Percentiles rank a stretch among this genome's conserved stretches.
phyloP scores from a whole-genome alignment of 805 yeast species.

The Lipomyces kockii region DNA sequence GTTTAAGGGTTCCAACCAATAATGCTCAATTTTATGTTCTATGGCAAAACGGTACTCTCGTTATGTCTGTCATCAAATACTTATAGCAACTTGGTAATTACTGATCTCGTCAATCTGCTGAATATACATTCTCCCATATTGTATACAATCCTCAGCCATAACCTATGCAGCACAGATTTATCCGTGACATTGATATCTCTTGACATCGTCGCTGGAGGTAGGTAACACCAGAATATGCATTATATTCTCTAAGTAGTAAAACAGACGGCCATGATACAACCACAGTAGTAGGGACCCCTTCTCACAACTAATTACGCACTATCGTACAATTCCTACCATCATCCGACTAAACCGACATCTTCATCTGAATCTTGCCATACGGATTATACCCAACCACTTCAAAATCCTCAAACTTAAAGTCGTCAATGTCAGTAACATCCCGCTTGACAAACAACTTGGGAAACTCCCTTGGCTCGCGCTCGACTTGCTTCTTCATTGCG shows the following conservation, averaged over 20 bases:
- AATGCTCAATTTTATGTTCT: too few species aligned
- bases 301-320: neutral
- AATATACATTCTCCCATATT: too few species aligned
- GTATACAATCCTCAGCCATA: too few species aligned
- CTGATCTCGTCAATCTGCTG: too few species aligned
- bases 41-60: too few species aligned
- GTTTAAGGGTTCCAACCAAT: too few species aligned
- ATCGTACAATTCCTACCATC: neutral
- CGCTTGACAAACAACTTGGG: slow-evolving; percentile 78
- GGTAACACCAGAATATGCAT: neutral
- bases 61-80: too few species aligned
- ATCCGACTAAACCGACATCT: slow-evolving; percentile 80
- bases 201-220: too few species aligned
- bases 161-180: too few species aligned
- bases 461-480: slow-evolving; percentile 74
- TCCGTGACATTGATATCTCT: too few species aligned
- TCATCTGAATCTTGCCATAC: slow-evolving; percentile 84
- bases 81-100: too few species aligned
- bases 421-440: slow-evolving; percentile 75
- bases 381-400: slow-evolving; percentile 81
- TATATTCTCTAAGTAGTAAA: neutral
- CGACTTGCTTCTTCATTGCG: slow-evolving; percentile 79
- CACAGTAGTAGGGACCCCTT: too few species aligned
- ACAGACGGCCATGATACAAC: neutral
- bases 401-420: slow-evolving; percentile 86